Base-by-base conservation (phyloP, 2,329 filamentous ascomycete genomes). In the Fusarium tricinctum region DNA sequence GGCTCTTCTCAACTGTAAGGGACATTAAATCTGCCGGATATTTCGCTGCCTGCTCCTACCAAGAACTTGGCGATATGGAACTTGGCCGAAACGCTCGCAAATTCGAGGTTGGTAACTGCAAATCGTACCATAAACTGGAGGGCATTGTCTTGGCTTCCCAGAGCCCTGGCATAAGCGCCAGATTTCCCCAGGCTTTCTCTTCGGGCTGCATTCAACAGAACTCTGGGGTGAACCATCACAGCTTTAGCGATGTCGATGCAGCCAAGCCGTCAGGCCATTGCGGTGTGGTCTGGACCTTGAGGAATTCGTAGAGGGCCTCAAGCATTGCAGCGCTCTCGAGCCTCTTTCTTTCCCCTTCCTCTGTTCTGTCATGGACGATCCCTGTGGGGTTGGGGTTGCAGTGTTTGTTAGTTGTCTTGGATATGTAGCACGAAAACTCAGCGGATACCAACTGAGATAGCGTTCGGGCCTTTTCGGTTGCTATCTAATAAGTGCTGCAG, bases 401-500 rank as follows among this genome's bases (percentile, higher is more conserved):
- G 15, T 9, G 22, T 23, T 35, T 38, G 35, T 51, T 52, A 15
- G 22, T 19, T 20, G 47, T 30, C 26, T 19, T 52, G 19, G 43
- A 52, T n/a, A 43, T 54, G 42, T 19, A 32, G 32, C 40, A 69
- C 57, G 52, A 69, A 67, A 57, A 59, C 30, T 45, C 39, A 15
- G 62, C 52, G 49, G 59, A 9, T 59, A 45, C 58, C 19, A 39
- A 5, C 19, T n/a, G 2, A 28, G 14, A 23, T 56, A 50, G n/a
- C 8, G 40, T 49, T 70, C 67, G 63, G 67, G 67, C 64, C 58
- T 69, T 69, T 32, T 70, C 67, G 67, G 67, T 50, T 43, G 26
- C 52, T 50, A 50, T 68, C 44, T 49, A 43, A 23, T n/a, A 45
- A 30, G 8, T 53, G 42, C 23, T 57, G 44, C 62, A 67, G 23